Percentiles rank a stretch among this genome's conserved stretches.
These are phyloP conservation scores for Curvularia verruculosa DNA, from an alignment of 2,329 filamentous ascomycete species.

Conservation along the genomic window DNA sequence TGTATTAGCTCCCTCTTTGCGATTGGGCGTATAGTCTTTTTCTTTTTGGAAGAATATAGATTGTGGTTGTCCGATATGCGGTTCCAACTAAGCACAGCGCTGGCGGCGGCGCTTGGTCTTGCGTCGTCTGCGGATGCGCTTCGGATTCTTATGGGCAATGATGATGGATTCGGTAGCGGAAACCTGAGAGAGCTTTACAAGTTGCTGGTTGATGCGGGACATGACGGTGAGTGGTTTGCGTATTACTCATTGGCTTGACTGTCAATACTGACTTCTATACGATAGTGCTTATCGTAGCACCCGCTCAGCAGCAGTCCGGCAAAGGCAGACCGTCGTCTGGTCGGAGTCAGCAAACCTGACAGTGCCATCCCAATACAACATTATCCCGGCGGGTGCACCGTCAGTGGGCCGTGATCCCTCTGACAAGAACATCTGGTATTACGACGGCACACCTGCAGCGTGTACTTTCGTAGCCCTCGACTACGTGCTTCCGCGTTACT, in stretches of 20 bases:
- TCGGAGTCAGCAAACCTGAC: conserved; percentile 53
- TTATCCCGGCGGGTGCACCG: conserved; percentile 56
- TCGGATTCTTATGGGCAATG: conserved; percentile 50
- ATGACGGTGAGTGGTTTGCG: conserved; percentile 27
- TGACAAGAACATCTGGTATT: conserved; percentile 65
- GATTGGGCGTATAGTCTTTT: background rate
- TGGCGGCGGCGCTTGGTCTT: conserved; percentile 27
- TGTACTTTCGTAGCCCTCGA: conserved; percentile 64
- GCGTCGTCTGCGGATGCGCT: conserved; percentile 25
- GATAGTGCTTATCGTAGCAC: conserved; percentile 52
- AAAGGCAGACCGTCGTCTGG: conserved; percentile 54
- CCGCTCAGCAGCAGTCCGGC: conserved; percentile 53
- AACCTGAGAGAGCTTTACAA: conserved; percentile 46
- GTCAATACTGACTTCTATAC: background rate
- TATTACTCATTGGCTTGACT: background rate
- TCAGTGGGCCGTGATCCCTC: conserved; percentile 59
- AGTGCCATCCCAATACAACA: conserved; percentile 52
- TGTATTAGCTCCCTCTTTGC: background rate
- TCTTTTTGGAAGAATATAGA: background rate
- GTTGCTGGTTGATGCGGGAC: conserved; percentile 34
- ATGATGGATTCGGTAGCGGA: conserved; percentile 49
- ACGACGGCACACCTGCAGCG: conserved; percentile 64
- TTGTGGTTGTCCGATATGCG: conserved; percentile 18
- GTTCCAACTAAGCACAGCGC: conserved; percentile 19
- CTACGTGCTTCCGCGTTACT: conserved; percentile 57